Evolutionary conservation across 345 rosid genomes (phyloP).

Genomic region (Syzygium aqueum): DNA sequence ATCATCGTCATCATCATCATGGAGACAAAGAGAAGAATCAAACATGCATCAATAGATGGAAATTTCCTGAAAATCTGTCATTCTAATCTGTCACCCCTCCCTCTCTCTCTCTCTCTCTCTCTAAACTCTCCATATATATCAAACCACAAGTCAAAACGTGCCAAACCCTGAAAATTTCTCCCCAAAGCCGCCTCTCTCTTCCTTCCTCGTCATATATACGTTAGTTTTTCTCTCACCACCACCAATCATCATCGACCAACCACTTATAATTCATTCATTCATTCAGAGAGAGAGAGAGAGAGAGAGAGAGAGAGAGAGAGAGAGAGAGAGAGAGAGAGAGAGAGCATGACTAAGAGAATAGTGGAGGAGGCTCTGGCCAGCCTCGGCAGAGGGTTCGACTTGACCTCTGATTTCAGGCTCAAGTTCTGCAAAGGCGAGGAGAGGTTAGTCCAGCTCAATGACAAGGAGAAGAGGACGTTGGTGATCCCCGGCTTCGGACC

Average conservation of each 20-base stretch:
- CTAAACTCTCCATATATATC: background rate
- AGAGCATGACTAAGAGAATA: constrained; percentile 15
- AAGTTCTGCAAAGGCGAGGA: constrained; percentile 68
- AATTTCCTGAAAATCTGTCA: background rate
- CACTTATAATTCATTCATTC: background rate
- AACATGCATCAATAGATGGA: background rate
- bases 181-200: background rate
- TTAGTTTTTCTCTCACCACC: background rate
- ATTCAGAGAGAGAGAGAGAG: background rate
- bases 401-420: constrained; percentile 70
- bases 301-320: background rate
- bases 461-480: constrained; percentile 38
- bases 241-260: background rate
- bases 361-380: constrained; percentile 51
- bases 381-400: constrained; percentile 85
- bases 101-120: background rate
- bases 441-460: constrained; percentile 51
- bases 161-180: background rate
- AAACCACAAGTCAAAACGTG: background rate
- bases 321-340: background rate
- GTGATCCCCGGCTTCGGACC: constrained; percentile 56
- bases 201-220: background rate
- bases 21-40: background rate
- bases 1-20: background rate
- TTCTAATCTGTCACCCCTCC: background rate